Evolutionary conservation across 2,329 filamentous ascomycete species (phyloP), one percentile per base, ranked within the genome.

Genomic region (Cryphonectria carpinicola): DNA sequence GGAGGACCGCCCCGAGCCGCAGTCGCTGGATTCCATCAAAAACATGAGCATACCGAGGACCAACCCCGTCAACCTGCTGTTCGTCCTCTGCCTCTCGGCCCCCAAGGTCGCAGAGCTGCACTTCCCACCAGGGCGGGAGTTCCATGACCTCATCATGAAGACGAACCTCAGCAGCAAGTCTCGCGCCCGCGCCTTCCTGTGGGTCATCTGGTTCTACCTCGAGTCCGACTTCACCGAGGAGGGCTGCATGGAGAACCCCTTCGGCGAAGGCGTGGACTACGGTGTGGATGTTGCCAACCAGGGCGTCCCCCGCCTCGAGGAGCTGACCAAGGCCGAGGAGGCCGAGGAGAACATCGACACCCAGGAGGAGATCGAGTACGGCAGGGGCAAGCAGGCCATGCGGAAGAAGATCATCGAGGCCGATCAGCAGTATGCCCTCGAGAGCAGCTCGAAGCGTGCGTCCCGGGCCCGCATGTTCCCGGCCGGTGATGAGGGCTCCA

Each of bases 121-220:
- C 80, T 98, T 99, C 79, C 92, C 92, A 14, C 87, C 90, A 7
- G 89, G 90, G 0, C 89, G 91, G 74, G 96, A 99, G 80, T 98
- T 99, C 80, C 97, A 98, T 80, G 96, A 99, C 77, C 87, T 99
- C 22, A 92, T 99, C 76, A 98, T 98, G 95, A 91, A 93, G 78
- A 91, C 91, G 1, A 92, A 93, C 35, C 87, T 94, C 72, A 93
- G 91, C 70, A 98, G 95, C 80, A 83, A 86, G 75, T 97, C 93
- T 73, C 89, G 96, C 73, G 95, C 96, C 0, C 90, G 85, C 61
- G 95, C 95, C 0, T 99, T 99, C 76, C 83, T 99, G 28, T 99
- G 96, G 96, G 85, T 99, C 73, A 97, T 99, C 90, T 99, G 96
- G 96, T 98, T 96, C 85, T 98, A 99, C 78, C 87, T 99, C 25